Percentiles rank a stretch among this genome's conserved stretches.
These are phyloP conservation scores for Cicer cuneatum DNA, from an alignment of 306 rosid genomes.

Conservation along the genomic window DNA sequence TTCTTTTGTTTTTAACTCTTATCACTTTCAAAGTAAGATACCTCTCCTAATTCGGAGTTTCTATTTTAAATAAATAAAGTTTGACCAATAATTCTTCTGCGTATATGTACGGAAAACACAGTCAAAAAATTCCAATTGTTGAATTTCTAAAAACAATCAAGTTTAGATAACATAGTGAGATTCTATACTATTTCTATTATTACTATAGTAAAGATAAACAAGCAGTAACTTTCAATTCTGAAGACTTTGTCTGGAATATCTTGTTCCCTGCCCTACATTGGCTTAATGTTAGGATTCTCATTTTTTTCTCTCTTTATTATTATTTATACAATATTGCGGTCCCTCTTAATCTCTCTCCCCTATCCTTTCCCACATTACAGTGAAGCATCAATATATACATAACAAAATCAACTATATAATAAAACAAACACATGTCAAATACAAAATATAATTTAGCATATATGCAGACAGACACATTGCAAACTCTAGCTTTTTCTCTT, in stretches of 20 bases:
- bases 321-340: constrained; percentile 49
- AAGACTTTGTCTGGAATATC: constrained; percentile 87
- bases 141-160: constrained; percentile 39
- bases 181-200: not conserved
- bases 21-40: not conserved
- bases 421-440: constrained; percentile 26
- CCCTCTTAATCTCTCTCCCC: constrained; percentile 41
- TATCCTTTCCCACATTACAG: constrained; percentile 45
- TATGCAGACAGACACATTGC: constrained; percentile 49
- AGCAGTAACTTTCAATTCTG: constrained; percentile 59
- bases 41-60: too few species aligned
- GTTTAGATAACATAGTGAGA: constrained; percentile 1
- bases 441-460: constrained; percentile 29
- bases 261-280: constrained; percentile 74
- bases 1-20: not conserved
- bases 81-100: too few species aligned
- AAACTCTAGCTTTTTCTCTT: constrained; percentile 50
- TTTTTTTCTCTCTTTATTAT: constrained; percentile 43
- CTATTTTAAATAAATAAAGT: too few species aligned
- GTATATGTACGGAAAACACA: constrained; percentile 53
- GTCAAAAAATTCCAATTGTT: constrained; percentile 46
- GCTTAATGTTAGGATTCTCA: constrained; percentile 46
- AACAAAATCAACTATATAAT: constrained; percentile 39
- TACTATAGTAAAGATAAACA: constrained; percentile 19
- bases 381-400: constrained; percentile 38